These are phyloP conservation scores for Persicaria tinctoria DNA, from an alignment of 148 eudicot genomes.

Conservation along the genomic window DNA sequence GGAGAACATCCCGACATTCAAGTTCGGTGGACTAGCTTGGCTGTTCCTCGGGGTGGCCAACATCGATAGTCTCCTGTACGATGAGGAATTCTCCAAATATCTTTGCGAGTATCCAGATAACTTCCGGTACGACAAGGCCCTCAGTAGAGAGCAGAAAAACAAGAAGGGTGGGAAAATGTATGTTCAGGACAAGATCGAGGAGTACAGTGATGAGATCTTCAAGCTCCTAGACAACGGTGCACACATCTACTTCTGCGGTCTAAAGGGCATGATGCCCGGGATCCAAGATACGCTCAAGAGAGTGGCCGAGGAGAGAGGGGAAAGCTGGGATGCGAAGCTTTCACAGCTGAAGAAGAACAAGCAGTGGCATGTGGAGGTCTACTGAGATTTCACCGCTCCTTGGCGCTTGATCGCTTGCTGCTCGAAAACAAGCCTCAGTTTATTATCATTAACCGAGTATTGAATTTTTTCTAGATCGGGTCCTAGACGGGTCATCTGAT, in stretches of 20 bases:
- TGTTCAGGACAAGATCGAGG: conserved; percentile 91
- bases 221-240: conserved; percentile 77
- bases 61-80: conserved; percentile 78
- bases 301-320: conserved; percentile 86
- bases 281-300: conserved; percentile 78
- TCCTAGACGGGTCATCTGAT: not conserved
- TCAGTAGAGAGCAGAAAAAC: conserved; percentile 85
- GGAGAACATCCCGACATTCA: conserved; percentile 69
- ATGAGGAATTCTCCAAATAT: conserved; percentile 73
- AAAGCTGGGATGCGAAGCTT: conserved; percentile 81
- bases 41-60: conserved; percentile 95
- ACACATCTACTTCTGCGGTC: conserved; percentile 91
- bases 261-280: conserved; percentile 97
- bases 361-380: conserved; percentile 98
- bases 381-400: conserved; percentile 15
- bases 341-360: conserved; percentile 84
- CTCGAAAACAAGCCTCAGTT: too few relatives aligned
- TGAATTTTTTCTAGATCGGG: too few relatives aligned
- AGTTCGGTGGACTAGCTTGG: conserved; percentile 87
- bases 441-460: too few relatives aligned
- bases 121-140: conserved; percentile 75
- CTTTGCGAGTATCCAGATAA: conserved; percentile 56
- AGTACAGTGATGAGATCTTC: conserved; percentile 83
- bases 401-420: not conserved
- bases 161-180: conserved; percentile 88